Base-by-base conservation (phyloP, 2,329 filamentous ascomycete genomes). In the Beauveria scarabaeidicola region DNA sequence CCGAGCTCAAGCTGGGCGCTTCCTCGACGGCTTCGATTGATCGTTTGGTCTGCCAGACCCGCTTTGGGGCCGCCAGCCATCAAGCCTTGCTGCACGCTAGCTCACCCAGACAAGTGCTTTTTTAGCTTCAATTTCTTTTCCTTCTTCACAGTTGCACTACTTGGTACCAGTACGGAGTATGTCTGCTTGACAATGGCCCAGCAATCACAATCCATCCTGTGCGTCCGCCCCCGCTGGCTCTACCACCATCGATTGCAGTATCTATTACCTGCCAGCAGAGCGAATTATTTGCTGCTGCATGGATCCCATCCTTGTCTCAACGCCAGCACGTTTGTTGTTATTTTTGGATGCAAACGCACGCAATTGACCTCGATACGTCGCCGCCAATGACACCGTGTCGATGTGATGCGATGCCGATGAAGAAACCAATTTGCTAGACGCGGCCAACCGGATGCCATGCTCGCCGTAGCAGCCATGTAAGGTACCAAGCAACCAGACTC, bases 21-120 rank as follows among this genome's bases (percentile, higher is more conserved):
- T 64, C 47, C 58, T 55, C 60, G 61, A 47, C 58, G 58, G 15
- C 52, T 63, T 58, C 63, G 55, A 61, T 61, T 61, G 59, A 29
- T 58, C 59, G 54, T 47, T 43, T 17, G 29, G 32, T 29, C 38
- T 25, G 25, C 8, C 3, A 11, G 59, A 17, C 59, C 58, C 59
- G 32, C 52, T 23, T 59, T 32, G 46, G 44, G 52, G 27, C 52
- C 38, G 52, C 43, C 52, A 56, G 46, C 59, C 52, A 43, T 51
- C 52, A 60, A 56, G 52, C 52, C 38, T 44, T 47, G 23, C 46
- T 59, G 44, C 48, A 52, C 38, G 19, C 40, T 59, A 52, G 56
- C 29, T 38, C 27, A 36, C 10, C 52, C 53, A 53, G 52, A 43
- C 21, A 47, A 47, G 13, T 15, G 53, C 52, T n/a, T 23, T 21